Conservation (phyloP, 192 early-diverging fungal genomes). For the Coemansia sp. region DNA sequence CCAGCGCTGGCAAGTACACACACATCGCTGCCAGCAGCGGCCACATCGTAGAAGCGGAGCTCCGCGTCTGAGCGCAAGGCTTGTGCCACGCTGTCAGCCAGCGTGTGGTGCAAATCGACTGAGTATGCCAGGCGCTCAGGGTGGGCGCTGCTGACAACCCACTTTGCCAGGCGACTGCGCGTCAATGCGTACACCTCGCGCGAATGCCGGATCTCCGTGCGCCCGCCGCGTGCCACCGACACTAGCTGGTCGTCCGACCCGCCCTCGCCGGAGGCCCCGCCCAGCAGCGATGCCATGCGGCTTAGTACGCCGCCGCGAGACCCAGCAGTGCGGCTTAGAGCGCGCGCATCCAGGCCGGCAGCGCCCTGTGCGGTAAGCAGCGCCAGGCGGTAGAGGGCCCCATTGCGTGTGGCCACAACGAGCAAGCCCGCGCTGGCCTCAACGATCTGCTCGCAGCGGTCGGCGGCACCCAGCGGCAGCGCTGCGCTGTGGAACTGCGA, state of each 20-base stretch:
- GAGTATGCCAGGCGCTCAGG: constrained; percentile 27
- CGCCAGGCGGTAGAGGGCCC: constrained; percentile 33
- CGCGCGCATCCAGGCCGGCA: constrained; percentile 17
- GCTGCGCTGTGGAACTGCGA: constrained; percentile 18
- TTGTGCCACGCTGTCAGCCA: constrained; percentile 11
- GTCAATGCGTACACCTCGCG: constrained; percentile 49
- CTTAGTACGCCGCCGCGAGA: constrained; percentile 28
- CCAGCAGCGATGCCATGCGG: constrained; percentile 48
- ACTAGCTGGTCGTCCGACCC: constrained; percentile 27
- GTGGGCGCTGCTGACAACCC: constrained; percentile 46
- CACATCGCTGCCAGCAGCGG: constrained; percentile 24
- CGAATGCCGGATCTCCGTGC: constrained; percentile 49
- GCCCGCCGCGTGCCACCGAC: constrained; percentile 31
- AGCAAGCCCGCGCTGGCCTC: constrained; percentile 24
- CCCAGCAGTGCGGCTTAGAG: constrained; percentile 20
- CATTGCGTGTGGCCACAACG: constrained; percentile 34
- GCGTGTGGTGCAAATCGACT: constrained; percentile 12
- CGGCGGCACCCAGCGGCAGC: constrained; percentile 16
- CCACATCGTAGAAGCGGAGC: constrained; percentile 28
- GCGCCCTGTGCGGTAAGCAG: constrained; percentile 22
- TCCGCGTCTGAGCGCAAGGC: constrained; percentile 14
- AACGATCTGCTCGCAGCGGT: constrained; percentile 24
- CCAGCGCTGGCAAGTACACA: constrained; percentile 23
- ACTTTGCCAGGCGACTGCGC: constrained; percentile 37
- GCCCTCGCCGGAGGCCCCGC: constrained; percentile 14